These are phyloP conservation scores for Diaporthe sp. DNA, from an alignment of 2,329 filamentous ascomycete species.

Conservation along the genomic window DNA sequence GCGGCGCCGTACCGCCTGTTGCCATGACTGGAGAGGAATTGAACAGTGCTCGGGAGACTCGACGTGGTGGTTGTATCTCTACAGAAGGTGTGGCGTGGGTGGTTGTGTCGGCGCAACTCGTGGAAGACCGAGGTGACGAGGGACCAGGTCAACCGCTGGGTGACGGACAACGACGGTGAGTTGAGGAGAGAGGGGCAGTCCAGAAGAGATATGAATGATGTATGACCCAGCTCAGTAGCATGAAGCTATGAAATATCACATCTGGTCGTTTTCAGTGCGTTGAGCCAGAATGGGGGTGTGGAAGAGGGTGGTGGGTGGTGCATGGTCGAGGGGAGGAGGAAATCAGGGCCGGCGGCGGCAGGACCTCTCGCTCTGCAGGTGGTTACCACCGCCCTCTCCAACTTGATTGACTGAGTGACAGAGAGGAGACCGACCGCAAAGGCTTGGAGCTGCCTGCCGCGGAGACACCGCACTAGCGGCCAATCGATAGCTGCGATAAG, in stretches of 20 bases:
- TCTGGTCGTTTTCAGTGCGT: conserved; percentile 28
- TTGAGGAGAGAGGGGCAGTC: conserved; percentile 4
- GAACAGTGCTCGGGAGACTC: not conserved
- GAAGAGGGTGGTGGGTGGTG: conserved; percentile 27
- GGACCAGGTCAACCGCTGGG: conserved; percentile 10
- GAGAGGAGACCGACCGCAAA: conserved; percentile 16
- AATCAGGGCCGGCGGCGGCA: conserved; percentile 22
- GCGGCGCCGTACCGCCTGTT: conserved; percentile 61
- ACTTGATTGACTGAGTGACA: conserved; percentile 12
- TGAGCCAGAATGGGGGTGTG: conserved; percentile 24
- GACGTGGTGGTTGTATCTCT: not conserved
- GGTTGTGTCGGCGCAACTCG: conserved; percentile 35
- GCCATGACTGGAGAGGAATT: conserved; percentile 57
- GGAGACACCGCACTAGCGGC: conserved; percentile 21
- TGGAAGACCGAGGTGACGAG: conserved; percentile 17
- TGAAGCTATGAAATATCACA: conserved; percentile 34
- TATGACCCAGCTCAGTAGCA: conserved; percentile 29
- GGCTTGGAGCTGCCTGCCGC: conserved; percentile 30
- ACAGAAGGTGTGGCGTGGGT: conserved; percentile 5
- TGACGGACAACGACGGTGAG: conserved; percentile 24
- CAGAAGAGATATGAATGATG: conserved; percentile 14
- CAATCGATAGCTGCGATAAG: conserved; percentile 34
- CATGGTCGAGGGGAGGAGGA: conserved; percentile 29
- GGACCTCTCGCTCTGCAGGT: conserved; percentile 15
- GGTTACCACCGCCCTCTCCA: conserved; percentile 13